Conservation (phyloP, 1,139 yeast species). For the Pichia sp. region DNA sequence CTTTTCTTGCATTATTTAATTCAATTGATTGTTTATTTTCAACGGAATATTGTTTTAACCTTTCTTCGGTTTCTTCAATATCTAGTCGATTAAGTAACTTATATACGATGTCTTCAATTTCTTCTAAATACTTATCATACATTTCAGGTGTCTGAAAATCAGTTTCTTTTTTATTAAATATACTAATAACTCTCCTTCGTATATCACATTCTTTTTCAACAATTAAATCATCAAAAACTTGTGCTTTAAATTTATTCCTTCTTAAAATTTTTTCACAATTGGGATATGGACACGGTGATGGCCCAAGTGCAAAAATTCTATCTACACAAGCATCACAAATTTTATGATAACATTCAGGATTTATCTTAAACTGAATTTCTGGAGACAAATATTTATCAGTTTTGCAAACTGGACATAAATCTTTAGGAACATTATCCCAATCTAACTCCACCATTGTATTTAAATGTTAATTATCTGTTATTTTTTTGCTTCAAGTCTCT, state of each 20-base stretch:
- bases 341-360: conserved; percentile 96
- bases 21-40: conserved; percentile 71
- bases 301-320: conserved; percentile 87
- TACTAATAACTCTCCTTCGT: conserved; percentile 66
- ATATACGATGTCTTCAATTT: conserved; percentile 74
- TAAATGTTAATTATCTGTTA: too few relatives aligned
- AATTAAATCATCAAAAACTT: conserved; percentile 79
- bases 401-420: conserved; percentile 97
- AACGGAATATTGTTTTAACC: conserved; percentile 64
- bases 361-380: conserved; percentile 83
- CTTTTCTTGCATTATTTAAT: conserved; percentile 66
- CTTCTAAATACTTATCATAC: conserved; percentile 75
- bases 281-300: conserved; percentile 94
- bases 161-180: conserved; percentile 74
- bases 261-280: conserved; percentile 83
- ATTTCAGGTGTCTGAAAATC: conserved; percentile 58
- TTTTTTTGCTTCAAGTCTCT: too few relatives aligned
- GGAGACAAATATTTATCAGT: conserved; percentile 93
- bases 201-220: conserved; percentile 93
- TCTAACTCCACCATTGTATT: conserved; percentile 27
- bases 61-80: conserved; percentile 63
- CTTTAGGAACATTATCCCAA: conserved; percentile 40
- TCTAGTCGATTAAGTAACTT: conserved; percentile 69
- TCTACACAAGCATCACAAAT: conserved; percentile 97
- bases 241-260: conserved; percentile 85